These are phyloP conservation scores for Myrica gale DNA, from an alignment of 306 rosid species.

Conservation along the genomic window DNA sequence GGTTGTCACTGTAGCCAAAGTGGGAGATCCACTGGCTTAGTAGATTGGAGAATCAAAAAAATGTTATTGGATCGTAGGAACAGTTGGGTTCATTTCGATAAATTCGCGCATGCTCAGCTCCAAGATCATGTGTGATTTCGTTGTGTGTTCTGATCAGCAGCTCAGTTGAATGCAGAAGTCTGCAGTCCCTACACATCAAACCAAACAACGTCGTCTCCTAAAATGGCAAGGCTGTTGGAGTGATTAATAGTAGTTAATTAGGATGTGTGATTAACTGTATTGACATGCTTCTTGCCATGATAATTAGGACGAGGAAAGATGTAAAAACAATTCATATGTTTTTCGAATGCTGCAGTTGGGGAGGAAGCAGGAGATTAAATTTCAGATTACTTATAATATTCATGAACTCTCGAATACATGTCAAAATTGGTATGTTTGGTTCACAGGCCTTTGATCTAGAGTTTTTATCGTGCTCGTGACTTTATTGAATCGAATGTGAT, in stretches of 20 bases:
- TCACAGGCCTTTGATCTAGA: not conserved
- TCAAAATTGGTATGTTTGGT: not conserved
- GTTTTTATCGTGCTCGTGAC: not conserved
- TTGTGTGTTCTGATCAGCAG: not conserved
- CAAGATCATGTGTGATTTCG: not conserved
- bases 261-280: no score
- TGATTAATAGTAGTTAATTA: no score
- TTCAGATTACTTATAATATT: not conserved
- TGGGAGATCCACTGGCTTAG: slow-evolving; percentile 39
- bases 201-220: not conserved
- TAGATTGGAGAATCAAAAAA: slow-evolving; percentile 30
- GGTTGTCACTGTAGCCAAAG: slow-evolving; percentile 31
- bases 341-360: not conserved
- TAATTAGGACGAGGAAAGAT: not conserved
- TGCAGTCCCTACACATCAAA: not conserved
- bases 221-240: no score
- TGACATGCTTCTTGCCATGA: not conserved
- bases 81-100: slow-evolving; percentile 16
- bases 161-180: not conserved
- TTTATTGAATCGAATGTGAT: not conserved
- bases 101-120: not conserved
- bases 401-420: not conserved
- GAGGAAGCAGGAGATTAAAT: not conserved
- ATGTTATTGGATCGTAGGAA: slow-evolving; percentile 36
- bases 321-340: not conserved